Evolutionary conservation across 2,329 filamentous ascomycete species (phyloP).

Genomic region (Colletotrichum acutatum): DNA sequence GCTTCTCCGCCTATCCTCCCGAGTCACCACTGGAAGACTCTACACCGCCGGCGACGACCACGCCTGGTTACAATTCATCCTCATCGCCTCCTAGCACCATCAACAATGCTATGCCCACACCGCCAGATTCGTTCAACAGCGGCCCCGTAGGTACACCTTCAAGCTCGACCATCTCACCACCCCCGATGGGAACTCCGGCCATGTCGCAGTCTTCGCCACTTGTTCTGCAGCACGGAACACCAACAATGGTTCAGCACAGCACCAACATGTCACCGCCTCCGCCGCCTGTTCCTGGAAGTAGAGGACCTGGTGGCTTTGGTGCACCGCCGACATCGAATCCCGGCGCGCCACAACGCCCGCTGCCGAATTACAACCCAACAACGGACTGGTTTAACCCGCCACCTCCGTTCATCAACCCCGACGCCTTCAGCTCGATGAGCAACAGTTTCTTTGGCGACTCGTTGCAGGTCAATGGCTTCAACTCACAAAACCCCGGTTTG

Average conservation of each 20-base stretch:
- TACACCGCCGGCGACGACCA: conserved; percentile 45
- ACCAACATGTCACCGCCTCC: conserved; percentile 45
- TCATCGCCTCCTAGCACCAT: conserved; percentile 35
- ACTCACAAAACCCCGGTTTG: conserved; percentile 39
- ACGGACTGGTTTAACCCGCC: conserved; percentile 65
- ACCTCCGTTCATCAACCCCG: conserved; percentile 64
- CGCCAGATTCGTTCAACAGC: conserved; percentile 52
- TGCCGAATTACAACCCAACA: conserved; percentile 53
- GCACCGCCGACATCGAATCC: conserved; percentile 46
- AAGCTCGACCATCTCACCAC: conserved; percentile 30
- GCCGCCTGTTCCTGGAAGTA: conserved; percentile 37
- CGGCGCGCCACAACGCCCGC: conserved; percentile 52
- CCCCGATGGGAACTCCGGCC: conserved; percentile 36
- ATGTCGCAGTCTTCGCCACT: conserved; percentile 45
- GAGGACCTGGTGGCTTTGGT: conserved; percentile 47
- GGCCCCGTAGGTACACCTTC: conserved; percentile 10
- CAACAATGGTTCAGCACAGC: conserved; percentile 32
- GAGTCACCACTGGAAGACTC: conserved; percentile 56
- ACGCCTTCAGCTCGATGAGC: conserved; percentile 56
- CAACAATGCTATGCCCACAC: conserved; percentile 50
- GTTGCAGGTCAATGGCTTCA: conserved; percentile 36
- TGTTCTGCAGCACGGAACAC: conserved; percentile 34
- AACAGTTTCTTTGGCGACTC: conserved; percentile 54
- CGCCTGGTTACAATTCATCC: conserved; percentile 38
- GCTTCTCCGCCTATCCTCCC: conserved; percentile 73